phyloP scores from a whole-genome alignment of 1,284 basidiomycete species.

The Cryptococcus amylolentus region DNA sequence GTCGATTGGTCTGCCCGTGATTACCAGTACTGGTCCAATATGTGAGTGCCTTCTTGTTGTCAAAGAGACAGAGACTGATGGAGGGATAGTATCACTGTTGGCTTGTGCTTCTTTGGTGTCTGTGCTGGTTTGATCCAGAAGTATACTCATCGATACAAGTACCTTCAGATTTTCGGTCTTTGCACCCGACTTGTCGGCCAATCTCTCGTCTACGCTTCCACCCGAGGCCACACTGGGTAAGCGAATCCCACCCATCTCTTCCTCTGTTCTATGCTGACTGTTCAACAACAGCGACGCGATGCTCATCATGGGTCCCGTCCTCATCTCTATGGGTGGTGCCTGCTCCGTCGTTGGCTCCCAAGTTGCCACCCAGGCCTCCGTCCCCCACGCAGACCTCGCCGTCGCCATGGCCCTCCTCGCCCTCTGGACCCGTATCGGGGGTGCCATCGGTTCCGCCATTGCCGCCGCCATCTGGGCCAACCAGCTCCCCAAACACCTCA shows the following conservation, averaged over 20 bases:
- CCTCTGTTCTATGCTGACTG: slow-evolving; percentile 15
- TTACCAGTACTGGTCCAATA: neutral
- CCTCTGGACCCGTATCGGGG: slow-evolving; percentile 43
- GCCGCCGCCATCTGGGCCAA: slow-evolving; percentile 40
- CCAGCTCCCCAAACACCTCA: slow-evolving; percentile 23
- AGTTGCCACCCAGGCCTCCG: slow-evolving; percentile 41
- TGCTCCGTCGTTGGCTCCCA: slow-evolving; percentile 42
- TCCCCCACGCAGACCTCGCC: slow-evolving; percentile 45
- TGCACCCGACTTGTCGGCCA: slow-evolving; percentile 25
- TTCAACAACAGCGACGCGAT: slow-evolving; percentile 29
- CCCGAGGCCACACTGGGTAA: neutral
- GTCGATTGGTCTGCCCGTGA: slow-evolving; percentile 13
- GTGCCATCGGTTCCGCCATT: slow-evolving; percentile 39
- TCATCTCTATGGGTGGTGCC: slow-evolving; percentile 33
- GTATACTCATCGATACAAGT: slow-evolving; percentile 50
- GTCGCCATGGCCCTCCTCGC: slow-evolving; percentile 39
- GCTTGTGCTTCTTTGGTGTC: slow-evolving; percentile 45
- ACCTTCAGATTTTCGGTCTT: slow-evolving; percentile 31
- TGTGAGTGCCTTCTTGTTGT: slow-evolving; percentile 7
- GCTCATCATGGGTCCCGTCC: slow-evolving; percentile 20
- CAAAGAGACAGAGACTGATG: neutral
- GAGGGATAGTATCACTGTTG: slow-evolving; percentile 20
- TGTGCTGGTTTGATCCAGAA: slow-evolving; percentile 44
- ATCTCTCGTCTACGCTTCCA: slow-evolving; percentile 10
- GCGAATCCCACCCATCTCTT: too few relatives aligned